Percentiles rank a stretch among this genome's conserved stretches.
phyloP scores from a whole-genome alignment of 2,329 filamentous ascomycete species.

The Epichloe coenophiala region DNA sequence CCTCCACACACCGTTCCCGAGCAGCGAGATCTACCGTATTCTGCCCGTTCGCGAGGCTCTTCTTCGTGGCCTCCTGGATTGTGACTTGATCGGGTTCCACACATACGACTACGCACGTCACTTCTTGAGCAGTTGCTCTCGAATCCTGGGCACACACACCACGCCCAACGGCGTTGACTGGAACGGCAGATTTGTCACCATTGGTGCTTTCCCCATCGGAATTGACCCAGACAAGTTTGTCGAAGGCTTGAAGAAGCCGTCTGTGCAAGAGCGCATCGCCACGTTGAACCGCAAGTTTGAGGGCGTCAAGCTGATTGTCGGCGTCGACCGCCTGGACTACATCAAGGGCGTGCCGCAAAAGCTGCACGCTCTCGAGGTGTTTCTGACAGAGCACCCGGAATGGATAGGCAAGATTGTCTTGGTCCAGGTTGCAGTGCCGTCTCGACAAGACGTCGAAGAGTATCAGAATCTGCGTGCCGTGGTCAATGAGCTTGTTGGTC shows the following conservation, averaged over 20 bases:
- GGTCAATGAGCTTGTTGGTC: slow-evolving; percentile 90
- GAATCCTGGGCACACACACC: slow-evolving; percentile 67
- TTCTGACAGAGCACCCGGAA: slow-evolving; percentile 91
- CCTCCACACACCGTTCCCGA: slow-evolving; percentile 92
- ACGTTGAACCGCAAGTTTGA: slow-evolving; percentile 82
- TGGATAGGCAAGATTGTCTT: slow-evolving; percentile 97
- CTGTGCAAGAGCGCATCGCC: slow-evolving; percentile 77
- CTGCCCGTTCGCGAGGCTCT: slow-evolving; percentile 84
- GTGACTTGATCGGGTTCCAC: slow-evolving; percentile 94
- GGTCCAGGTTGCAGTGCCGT: slow-evolving; percentile 90
- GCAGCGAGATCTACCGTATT: slow-evolving; percentile 92
- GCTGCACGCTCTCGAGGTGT: slow-evolving; percentile 88
- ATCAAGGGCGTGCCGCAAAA: slow-evolving; percentile 99
- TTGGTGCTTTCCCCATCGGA: slow-evolving; percentile 93
- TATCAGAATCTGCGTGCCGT: slow-evolving; percentile 93
- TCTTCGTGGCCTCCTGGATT: slow-evolving; percentile 75
- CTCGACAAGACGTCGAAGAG: slow-evolving; percentile 89
- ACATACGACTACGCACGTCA: slow-evolving; percentile 98
- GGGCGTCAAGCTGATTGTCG: slow-evolving; percentile 90
- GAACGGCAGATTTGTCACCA: slow-evolving; percentile 74
- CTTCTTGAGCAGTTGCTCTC: slow-evolving; percentile 92
- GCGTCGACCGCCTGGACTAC: slow-evolving; percentile 92
- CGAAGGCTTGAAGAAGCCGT: slow-evolving; percentile 71
- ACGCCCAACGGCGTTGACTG: slow-evolving; percentile 91
- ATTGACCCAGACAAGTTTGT: slow-evolving; percentile 97